Percentiles rank a stretch among this genome's conserved stretches.
Conservation (phyloP, 768 basidiomycete species). For the Russula vinacea region DNA sequence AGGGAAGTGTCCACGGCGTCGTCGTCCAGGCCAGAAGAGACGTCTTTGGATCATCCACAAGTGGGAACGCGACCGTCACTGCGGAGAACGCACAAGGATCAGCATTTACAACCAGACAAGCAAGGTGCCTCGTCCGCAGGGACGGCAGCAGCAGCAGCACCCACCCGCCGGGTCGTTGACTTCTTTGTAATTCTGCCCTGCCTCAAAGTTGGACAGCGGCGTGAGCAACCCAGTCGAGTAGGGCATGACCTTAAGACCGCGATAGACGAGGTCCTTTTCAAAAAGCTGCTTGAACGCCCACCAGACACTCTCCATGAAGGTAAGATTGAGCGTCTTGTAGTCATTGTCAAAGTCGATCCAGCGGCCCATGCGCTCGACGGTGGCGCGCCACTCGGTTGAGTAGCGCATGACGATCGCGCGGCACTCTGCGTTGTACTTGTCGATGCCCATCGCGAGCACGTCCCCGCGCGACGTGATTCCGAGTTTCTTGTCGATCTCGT, state of each 20-base stretch:
- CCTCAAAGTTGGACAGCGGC: conserved; percentile 96
- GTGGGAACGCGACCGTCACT: conserved; percentile 91
- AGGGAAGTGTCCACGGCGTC: conserved; percentile 97
- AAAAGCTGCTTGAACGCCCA: conserved; percentile 97
- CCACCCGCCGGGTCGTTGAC: conserved; percentile 88
- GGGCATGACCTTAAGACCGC: conserved; percentile 93
- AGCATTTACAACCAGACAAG: not conserved
- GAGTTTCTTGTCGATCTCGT: conserved; percentile 97
- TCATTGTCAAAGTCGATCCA: conserved; percentile 99
- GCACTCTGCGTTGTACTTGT: conserved; percentile 96
- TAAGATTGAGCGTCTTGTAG: conserved; percentile 92
- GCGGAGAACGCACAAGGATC: conserved; percentile 3
- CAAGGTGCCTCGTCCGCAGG: not conserved
- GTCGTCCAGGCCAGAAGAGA: conserved; percentile 97
- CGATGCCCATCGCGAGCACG: conserved; percentile 93
- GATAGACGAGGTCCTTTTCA: conserved; percentile 88
- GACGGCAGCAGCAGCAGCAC: conserved; percentile 30
- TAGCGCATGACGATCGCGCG: conserved; percentile 97
- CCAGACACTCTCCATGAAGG: conserved; percentile 99
- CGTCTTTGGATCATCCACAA: conserved; percentile 89
- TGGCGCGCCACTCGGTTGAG: conserved; percentile 86
- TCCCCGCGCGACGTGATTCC: conserved; percentile 90
- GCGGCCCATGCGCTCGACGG: conserved; percentile 96
- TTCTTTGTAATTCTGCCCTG: conserved; percentile 87
- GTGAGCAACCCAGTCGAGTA: conserved; percentile 97